phyloP scores from a whole-genome alignment of 2,329 filamentous ascomycete genomes.

The Tolypocladium guangdongense region DNA sequence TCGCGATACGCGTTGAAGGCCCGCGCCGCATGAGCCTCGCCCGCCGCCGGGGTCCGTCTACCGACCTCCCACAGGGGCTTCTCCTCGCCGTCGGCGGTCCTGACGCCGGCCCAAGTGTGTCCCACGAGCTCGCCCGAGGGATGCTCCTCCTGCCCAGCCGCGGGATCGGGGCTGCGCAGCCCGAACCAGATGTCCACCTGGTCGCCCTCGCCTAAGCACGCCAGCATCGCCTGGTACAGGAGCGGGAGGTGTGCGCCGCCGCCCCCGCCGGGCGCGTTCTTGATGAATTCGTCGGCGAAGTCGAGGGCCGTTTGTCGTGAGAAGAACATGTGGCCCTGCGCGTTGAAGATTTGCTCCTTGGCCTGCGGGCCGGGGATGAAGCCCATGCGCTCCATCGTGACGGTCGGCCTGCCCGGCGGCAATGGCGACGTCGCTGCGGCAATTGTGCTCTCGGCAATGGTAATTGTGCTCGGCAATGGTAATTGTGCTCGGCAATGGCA shows the following conservation, averaged over 20 bases:
- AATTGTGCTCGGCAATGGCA: too few relatives aligned
- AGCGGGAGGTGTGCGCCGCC: not conserved
- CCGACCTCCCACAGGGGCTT: constrained; percentile 7
- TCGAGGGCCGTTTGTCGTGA: constrained; percentile 3
- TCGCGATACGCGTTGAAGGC: constrained; percentile 8
- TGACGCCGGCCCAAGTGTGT: constrained; percentile 7
- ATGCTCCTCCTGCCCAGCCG: constrained; percentile 1
- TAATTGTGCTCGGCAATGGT: too few relatives aligned
- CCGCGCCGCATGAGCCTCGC: constrained; percentile 5
- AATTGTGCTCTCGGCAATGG: too few relatives aligned
- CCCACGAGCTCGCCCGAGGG: constrained; percentile 5
- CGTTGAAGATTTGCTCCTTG: constrained; percentile 8
- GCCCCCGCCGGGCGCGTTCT: constrained; percentile 1
- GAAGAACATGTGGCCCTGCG: constrained; percentile 7
- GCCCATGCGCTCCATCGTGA: constrained; percentile 5
- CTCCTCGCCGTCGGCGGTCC: constrained; percentile 4
- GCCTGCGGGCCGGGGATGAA: constrained; percentile 8
- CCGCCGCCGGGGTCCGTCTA: constrained; percentile 4
- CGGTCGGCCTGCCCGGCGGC: too few relatives aligned
- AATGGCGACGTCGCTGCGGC: not conserved
- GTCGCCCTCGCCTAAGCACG: constrained; percentile 7
- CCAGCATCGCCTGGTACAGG: constrained; percentile 5
- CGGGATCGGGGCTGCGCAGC: constrained; percentile 3
- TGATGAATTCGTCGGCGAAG: constrained; percentile 8
- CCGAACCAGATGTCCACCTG: constrained; percentile 9